Conservation (phyloP, 2,329 filamentous ascomycete species). For the Fusarium albosuccineum region DNA sequence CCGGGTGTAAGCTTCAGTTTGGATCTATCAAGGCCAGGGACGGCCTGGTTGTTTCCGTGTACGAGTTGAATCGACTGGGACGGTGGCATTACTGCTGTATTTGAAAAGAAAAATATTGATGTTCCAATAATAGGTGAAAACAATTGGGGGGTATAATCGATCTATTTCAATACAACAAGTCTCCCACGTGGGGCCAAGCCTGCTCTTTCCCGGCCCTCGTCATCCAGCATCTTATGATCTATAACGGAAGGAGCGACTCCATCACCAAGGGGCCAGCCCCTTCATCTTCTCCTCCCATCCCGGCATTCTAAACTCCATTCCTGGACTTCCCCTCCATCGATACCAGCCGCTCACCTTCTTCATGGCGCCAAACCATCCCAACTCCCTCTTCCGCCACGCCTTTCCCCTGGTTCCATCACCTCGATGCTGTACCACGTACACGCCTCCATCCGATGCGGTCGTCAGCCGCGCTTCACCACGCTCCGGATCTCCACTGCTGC, state of each 20-base stretch:
- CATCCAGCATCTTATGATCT: background rate
- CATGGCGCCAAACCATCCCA: slow-evolving; percentile 62
- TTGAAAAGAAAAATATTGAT: slow-evolving; percentile 20
- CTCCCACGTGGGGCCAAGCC: background rate
- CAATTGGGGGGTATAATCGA: slow-evolving; percentile 16
- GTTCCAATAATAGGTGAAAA: slow-evolving; percentile 32
- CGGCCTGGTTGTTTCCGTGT: slow-evolving; percentile 26
- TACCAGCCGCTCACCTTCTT: slow-evolving; percentile 57
- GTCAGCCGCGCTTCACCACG: slow-evolving; percentile 53
- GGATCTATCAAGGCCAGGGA: background rate
- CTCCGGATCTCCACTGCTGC: slow-evolving; percentile 38
- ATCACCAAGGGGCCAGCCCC: slow-evolving; percentile 25
- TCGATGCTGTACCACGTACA: slow-evolving; percentile 49
- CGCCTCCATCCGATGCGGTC: slow-evolving; percentile 40
- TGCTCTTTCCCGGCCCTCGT: background rate
- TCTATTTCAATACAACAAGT: slow-evolving; percentile 2
- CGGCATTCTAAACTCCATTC: slow-evolving; percentile 45
- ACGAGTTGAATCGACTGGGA: slow-evolving; percentile 22
- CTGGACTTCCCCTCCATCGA: slow-evolving; percentile 44
- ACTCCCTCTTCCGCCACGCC: slow-evolving; percentile 57
- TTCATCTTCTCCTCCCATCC: slow-evolving; percentile 40
- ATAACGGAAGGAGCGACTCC: background rate
- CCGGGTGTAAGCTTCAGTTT: slow-evolving; percentile 41
- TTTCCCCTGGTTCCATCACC: slow-evolving; percentile 47
- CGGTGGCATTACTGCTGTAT: slow-evolving; percentile 13